Conservation (phyloP, 2,329 filamentous ascomycete genomes). For the Seiridium cupressi region DNA sequence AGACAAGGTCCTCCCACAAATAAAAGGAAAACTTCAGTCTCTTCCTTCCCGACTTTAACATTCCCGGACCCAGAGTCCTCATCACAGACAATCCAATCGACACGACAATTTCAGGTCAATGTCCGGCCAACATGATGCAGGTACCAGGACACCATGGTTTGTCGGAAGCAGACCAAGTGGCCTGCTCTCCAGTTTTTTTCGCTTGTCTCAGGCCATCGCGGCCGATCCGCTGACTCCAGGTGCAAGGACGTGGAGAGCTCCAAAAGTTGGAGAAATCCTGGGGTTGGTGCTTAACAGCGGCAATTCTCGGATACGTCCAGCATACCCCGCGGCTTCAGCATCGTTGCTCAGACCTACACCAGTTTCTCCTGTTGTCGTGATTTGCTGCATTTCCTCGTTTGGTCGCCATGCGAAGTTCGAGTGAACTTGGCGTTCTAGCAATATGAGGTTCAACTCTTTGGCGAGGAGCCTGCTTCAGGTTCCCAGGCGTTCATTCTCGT, state of each 20-base stretch:
- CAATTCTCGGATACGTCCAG: slow-evolving; percentile 9
- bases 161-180: background rate
- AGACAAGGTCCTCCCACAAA: too few relatives aligned
- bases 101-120: too few relatives aligned
- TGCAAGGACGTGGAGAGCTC: background rate
- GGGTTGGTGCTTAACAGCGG: slow-evolving; percentile 13
- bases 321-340: slow-evolving; percentile 9
- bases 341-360: background rate
- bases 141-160: background rate
- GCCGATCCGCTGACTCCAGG: background rate
- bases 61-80: too few relatives aligned
- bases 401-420: background rate
- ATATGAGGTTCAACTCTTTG: slow-evolving; percentile 42
- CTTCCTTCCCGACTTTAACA: too few relatives aligned
- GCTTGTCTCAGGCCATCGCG: background rate
- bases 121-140: background rate
- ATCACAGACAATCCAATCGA: too few relatives aligned
- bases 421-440: slow-evolving; percentile 6
- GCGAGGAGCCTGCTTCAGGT: slow-evolving; percentile 34
- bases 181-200: background rate
- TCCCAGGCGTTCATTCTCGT: slow-evolving; percentile 49
- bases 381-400: background rate
- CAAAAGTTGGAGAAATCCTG: slow-evolving; percentile 8
- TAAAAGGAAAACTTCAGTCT: too few relatives aligned
- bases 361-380: background rate